Evolutionary conservation across 2,329 filamentous ascomycete species (phyloP).

Genomic region (Metarhizium rileyi): DNA sequence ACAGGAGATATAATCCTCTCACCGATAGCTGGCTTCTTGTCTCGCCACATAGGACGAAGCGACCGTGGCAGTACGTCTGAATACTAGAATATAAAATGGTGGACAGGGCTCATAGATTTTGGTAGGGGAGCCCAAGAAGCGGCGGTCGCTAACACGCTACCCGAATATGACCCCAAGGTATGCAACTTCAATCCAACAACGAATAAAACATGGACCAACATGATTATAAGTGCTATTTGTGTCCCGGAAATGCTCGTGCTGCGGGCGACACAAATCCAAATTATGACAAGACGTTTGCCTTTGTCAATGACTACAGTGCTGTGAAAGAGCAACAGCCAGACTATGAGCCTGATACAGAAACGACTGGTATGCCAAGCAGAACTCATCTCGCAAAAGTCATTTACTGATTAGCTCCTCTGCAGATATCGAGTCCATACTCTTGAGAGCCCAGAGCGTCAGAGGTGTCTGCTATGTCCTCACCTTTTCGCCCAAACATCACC

Average conservation of each 20-base stretch:
- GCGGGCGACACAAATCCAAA: conserved; percentile 78
- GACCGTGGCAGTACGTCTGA: conserved; percentile 83
- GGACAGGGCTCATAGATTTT: not conserved
- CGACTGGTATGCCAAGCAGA: conserved; percentile 21
- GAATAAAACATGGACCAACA: conserved; percentile 5
- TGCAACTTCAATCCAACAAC: conserved; percentile 10
- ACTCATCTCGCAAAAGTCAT: not conserved
- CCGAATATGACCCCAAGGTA: conserved; percentile 70
- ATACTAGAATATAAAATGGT: not conserved
- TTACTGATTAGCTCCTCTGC: not conserved
- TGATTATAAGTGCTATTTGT: conserved; percentile 72
- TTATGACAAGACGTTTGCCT: conserved; percentile 82
- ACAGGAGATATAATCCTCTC: conserved; percentile 86
- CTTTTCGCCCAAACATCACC: conserved; percentile 82
- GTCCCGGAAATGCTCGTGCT: conserved; percentile 81
- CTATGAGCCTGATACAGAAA: conserved; percentile 43
- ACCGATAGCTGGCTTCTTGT: conserved; percentile 88
- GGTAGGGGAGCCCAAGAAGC: conserved; percentile 67
- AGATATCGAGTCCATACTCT: conserved; percentile 66
- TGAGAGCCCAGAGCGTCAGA: conserved; percentile 77
- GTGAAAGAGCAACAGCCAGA: conserved; percentile 88
- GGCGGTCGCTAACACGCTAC: conserved; percentile 57
- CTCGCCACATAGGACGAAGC: conserved; percentile 90
- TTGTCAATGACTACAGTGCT: conserved; percentile 95
- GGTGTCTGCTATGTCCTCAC: conserved; percentile 96